phyloP scores from a whole-genome alignment of 2,329 filamentous ascomycete species.

The Ilyonectria destructans region DNA sequence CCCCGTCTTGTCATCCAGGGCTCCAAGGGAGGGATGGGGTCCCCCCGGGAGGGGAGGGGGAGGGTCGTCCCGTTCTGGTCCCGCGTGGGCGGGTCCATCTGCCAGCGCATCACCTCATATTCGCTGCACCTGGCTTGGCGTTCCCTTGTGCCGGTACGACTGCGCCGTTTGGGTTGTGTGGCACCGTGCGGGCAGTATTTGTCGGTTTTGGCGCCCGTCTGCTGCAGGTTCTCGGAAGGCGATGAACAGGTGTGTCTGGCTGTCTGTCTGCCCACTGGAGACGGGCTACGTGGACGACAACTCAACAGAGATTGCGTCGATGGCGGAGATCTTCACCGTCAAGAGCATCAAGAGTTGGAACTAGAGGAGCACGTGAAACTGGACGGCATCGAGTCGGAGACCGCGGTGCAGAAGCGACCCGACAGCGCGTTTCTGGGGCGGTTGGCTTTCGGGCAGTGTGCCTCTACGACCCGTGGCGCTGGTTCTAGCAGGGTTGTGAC shows the following conservation, averaged over 20 bases:
- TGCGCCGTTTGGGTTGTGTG: conserved; percentile 6
- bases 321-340: neutral
- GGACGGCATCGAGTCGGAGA: neutral
- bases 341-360: neutral
- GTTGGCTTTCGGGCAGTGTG: neutral
- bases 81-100: conserved; percentile 20
- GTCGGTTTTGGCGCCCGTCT: neutral
- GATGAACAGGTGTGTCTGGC: neutral
- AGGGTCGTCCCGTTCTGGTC: conserved; percentile 27
- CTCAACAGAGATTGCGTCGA: neutral
- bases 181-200: neutral
- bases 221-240: neutral
- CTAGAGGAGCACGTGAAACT: neutral
- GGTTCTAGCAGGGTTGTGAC: conserved; percentile 1
- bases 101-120: conserved; percentile 33
- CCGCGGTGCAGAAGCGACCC: conserved; percentile 1
- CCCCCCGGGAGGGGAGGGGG: conserved; percentile 1
- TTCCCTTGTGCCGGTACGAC: conserved; percentile 45
- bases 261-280: neutral
- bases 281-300: neutral
- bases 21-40: conserved; percentile 1
- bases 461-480: conserved; percentile 2
- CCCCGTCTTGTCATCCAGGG: conserved; percentile 11
- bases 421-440: conserved; percentile 2
- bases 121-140: conserved; percentile 29